Conservation (phyloP, 140 eudicot species). For the Flaveria floridana region DNA sequence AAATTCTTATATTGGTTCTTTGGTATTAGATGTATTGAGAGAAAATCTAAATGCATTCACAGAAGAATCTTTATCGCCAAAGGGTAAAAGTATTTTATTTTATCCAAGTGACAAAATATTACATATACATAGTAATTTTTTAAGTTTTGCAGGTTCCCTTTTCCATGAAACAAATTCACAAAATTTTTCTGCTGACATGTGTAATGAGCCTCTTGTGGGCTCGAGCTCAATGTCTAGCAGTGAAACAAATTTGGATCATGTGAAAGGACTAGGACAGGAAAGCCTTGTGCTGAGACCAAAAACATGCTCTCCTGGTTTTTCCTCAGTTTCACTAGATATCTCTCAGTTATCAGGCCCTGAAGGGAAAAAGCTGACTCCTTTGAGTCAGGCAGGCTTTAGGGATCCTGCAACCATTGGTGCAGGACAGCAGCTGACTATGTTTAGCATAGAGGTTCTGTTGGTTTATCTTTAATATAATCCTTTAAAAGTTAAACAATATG, state of each 20-base stretch:
- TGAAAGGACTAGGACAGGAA: conserved; percentile 34
- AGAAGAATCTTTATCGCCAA: conserved; percentile 35
- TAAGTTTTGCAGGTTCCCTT: conserved; percentile 29
- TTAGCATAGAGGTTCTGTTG: conserved; percentile 71
- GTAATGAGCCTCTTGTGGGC: conserved; percentile 31
- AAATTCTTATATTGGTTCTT: conserved; percentile 23
- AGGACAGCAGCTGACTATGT: conserved; percentile 82
- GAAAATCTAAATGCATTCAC: conserved; percentile 18
- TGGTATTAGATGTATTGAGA: conserved; percentile 29
- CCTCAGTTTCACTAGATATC: conserved; percentile 46
- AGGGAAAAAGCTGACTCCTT: conserved; percentile 68
- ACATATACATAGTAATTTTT: conserved; percentile 16
- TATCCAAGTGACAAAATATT: conserved; percentile 9
- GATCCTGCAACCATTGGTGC: conserved; percentile 93
- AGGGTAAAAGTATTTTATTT: conserved; percentile 28
- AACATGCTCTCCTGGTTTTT: conserved; percentile 19
- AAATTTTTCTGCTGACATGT: conserved; percentile 32
- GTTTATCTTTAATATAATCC: background rate
- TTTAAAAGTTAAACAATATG: background rate
- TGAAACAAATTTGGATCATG: conserved; percentile 28
- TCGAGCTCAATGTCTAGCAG: conserved; percentile 28
- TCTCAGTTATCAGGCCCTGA: conserved; percentile 97
- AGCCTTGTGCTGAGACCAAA: conserved; percentile 32
- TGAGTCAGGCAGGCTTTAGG: conserved; percentile 84
- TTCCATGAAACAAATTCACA: conserved; percentile 32